Conservation (phyloP, 495 filamentous ascomycete species). For the Penicillium tannophilum region DNA sequence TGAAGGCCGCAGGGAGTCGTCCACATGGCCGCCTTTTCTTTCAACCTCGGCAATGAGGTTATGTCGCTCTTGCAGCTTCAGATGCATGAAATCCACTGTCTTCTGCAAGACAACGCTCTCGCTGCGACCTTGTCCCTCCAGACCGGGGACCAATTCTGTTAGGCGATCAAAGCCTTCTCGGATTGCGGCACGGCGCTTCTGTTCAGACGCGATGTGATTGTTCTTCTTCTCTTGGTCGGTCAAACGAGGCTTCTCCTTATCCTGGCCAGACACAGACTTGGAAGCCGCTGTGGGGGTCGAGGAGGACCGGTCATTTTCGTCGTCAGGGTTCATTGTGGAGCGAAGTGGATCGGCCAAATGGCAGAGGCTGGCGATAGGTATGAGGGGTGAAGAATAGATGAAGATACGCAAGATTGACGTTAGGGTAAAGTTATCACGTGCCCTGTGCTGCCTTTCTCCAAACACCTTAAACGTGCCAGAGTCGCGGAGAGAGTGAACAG, state of each 20-base stretch:
- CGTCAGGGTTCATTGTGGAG: constrained; percentile 33
- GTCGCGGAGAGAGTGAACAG: constrained; percentile 1
- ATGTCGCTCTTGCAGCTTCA: constrained; percentile 64
- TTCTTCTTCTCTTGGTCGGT: constrained; percentile 87
- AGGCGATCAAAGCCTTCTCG: constrained; percentile 84
- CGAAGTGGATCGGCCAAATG: constrained; percentile 18
- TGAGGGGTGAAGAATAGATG: background rate
- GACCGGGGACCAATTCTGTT: constrained; percentile 78
- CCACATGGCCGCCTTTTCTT: constrained; percentile 57
- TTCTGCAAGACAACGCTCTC: constrained; percentile 80
- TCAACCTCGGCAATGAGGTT: constrained; percentile 64
- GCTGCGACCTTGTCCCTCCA: constrained; percentile 81
- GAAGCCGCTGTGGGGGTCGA: constrained; percentile 65
- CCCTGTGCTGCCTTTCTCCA: background rate
- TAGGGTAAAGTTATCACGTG: constrained; percentile 1
- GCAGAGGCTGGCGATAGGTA: constrained; percentile 13
- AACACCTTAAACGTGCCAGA: background rate
- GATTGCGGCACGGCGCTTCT: constrained; percentile 85
- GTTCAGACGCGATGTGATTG: constrained; percentile 88
- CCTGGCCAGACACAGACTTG: constrained; percentile 44
- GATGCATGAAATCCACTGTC: constrained; percentile 71
- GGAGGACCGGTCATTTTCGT: constrained; percentile 40
- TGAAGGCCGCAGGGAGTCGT: constrained; percentile 47
- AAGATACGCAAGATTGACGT: background rate
- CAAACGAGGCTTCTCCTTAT: constrained; percentile 71